Evolutionary conservation across 768 basidiomycete species (phyloP), one percentile per base, ranked within the genome.

Genomic region (Phaeotremella fagi): DNA sequence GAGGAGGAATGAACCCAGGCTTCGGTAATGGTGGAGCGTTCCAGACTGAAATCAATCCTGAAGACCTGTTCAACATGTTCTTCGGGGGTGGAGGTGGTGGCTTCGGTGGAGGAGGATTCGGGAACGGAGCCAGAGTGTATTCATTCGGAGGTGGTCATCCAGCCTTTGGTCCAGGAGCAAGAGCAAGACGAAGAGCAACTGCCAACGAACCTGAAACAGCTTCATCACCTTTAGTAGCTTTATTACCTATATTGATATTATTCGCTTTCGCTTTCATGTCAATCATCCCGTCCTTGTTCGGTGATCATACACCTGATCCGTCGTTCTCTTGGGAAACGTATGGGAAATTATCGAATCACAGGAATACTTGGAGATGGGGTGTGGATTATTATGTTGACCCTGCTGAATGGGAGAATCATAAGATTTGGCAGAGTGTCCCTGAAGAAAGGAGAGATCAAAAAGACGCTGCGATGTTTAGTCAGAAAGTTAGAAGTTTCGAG

Each of bases 21-120:
- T 73, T 72, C 55, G 63, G 68, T 16, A 41, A 41, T 22, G 54
- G 64, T 6, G 72, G 68, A 28, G 59, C 61, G 44, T 66, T 69
- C 50, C 52, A 66, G 25, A 59, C 59, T 9, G 92, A 97, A 75
- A 78, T 98, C 62, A 91, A 87, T 52, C 91, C 94, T 4, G 94
- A 97, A 75, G 94, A 97, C 54, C 71, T 98, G 51, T 98, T 98
- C 78, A 94, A 97, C 70, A 91, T 94, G 87, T 95, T 98, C 82
- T 98, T 98, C 72, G 90, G 90, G 16, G 22, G 80, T 15, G 73
- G 68, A n/a, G 70, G 77, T n/a, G 66, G 63, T n/a, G 77, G 72
- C 51, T 81, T 80, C 57, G 82, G 80, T 23, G 79, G 79, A 3
- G 53, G 49, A 4, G 53, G 49, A 4, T 45, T 45, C 45, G 41